Percentiles rank a stretch among this genome's conserved stretches.
These are phyloP conservation scores for Geotrichum europaeum DNA, from an alignment of 1,139 yeast species.

Conservation along the genomic window DNA sequence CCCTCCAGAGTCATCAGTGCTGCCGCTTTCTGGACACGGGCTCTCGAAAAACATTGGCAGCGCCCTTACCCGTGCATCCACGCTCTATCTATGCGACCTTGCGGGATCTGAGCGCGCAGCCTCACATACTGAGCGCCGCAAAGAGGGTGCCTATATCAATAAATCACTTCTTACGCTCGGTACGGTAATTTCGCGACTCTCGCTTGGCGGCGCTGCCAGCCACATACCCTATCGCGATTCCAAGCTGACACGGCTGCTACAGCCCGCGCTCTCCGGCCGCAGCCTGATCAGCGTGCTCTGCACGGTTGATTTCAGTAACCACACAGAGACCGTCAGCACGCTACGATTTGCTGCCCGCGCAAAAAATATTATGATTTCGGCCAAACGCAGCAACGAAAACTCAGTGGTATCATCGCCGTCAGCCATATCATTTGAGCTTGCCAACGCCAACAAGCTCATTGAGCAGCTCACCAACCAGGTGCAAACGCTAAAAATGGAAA, in stretches of 20 bases:
- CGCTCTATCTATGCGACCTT: conserved; percentile 83
- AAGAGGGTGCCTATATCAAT: conserved; percentile 90
- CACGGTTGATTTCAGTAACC: conserved; percentile 49
- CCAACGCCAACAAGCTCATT: neutral
- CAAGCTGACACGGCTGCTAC: conserved; percentile 77
- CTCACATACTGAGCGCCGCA: conserved; percentile 70
- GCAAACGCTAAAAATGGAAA: conserved; percentile 38
- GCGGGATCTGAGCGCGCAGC: conserved; percentile 96
- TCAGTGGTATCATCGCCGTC: neutral
- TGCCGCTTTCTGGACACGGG: conserved; percentile 55
- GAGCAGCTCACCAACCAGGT: conserved; percentile 26
- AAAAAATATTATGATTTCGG: conserved; percentile 69
- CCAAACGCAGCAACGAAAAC: conserved; percentile 43
- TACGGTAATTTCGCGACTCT: conserved; percentile 74
- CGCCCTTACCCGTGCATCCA: conserved; percentile 35
- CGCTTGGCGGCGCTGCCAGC: conserved; percentile 27
- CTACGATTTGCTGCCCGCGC: conserved; percentile 91
- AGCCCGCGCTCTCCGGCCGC: conserved; percentile 86
- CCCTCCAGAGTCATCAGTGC: conserved; percentile 63
- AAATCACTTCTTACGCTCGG: conserved; percentile 84
- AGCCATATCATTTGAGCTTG: neutral
- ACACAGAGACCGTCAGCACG: conserved; percentile 82
- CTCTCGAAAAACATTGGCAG: conserved; percentile 28
- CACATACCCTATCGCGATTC: conserved; percentile 93
- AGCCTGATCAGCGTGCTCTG: conserved; percentile 84